Evolutionary conservation across 306 rosid genomes (phyloP).

Genomic region (Abrus precatorius): DNA sequence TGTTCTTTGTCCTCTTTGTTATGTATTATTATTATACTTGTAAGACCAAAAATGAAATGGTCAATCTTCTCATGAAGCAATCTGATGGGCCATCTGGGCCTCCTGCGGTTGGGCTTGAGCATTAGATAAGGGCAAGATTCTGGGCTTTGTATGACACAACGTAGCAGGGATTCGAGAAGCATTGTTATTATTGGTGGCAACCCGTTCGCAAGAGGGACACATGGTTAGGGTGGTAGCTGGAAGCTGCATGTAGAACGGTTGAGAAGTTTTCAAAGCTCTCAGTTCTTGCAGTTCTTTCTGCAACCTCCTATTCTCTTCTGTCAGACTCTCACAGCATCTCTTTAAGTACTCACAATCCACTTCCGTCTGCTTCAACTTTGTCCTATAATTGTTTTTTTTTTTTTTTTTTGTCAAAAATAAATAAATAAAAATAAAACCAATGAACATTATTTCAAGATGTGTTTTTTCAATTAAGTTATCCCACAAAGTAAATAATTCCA

Average conservation of each 20-base stretch:
- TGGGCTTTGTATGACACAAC: constrained; percentile 50
- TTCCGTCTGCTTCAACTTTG: constrained; percentile 97
- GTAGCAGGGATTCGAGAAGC: constrained; percentile 23
- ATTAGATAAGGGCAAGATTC: constrained; percentile 45
- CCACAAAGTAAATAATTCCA: too few species aligned
- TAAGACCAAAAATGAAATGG: constrained; percentile 5
- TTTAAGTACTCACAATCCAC: constrained; percentile 95
- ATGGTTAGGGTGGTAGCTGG: constrained; percentile 99
- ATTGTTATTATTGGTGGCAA: constrained; percentile 42
- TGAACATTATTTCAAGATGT: not conserved
- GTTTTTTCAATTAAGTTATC: too few species aligned
- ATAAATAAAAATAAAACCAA: not conserved
- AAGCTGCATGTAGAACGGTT: constrained; percentile 90
- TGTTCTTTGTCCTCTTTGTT: constrained; percentile 18
- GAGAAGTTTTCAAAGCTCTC: constrained; percentile 83
- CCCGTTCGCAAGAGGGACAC: constrained; percentile 96
- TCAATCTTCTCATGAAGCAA: constrained; percentile 43
- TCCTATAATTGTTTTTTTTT: constrained; percentile 52
- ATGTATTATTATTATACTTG: not conserved
- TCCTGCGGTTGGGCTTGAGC: constrained; percentile 48
- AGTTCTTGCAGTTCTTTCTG: constrained; percentile 94
- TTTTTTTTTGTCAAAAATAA: not conserved
- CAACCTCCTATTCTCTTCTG: constrained; percentile 91
- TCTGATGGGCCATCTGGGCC: constrained; percentile 55
- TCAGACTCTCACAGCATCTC: constrained; percentile 89